These are phyloP conservation scores for Grosmannia clavigera DNA, from an alignment of 2,329 filamentous ascomycete genomes.

Conservation along the genomic window DNA sequence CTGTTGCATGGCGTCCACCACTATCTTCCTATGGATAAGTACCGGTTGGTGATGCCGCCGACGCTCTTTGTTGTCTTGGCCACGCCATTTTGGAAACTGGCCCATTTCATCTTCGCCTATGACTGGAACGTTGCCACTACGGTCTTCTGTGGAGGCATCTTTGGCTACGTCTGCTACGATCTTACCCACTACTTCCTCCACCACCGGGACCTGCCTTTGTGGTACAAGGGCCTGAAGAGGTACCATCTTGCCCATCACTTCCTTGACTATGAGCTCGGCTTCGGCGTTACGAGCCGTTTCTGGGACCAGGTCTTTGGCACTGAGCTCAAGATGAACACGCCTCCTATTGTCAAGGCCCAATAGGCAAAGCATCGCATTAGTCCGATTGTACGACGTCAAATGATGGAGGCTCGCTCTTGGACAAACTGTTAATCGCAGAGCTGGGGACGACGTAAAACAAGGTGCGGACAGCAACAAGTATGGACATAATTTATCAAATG, in stretches of 20 bases:
- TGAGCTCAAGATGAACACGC: constrained; percentile 40
- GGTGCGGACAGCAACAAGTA: background rate
- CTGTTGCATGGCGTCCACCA: constrained; percentile 94
- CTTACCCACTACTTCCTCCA: constrained; percentile 98
- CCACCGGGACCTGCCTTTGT: constrained; percentile 79
- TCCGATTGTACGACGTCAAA: background rate
- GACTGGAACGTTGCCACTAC: constrained; percentile 72
- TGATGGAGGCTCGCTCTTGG: background rate
- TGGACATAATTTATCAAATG: background rate
- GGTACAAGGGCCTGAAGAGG: constrained; percentile 90
- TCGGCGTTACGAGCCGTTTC: constrained; percentile 91
- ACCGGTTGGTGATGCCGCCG: constrained; percentile 94
- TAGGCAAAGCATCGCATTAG: constrained; percentile 7
- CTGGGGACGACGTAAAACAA: background rate
- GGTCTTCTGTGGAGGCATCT: constrained; percentile 80
- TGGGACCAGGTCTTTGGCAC: constrained; percentile 93
- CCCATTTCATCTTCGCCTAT: constrained; percentile 69
- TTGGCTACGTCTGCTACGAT: constrained; percentile 94
- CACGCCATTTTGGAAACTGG: constrained; percentile 82
- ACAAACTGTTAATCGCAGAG: background rate
- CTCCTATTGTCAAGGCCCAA: constrained; percentile 22
- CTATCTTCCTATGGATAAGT: constrained; percentile 98
- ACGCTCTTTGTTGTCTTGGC: constrained; percentile 75
- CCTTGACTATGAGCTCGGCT: constrained; percentile 93
- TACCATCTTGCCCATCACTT: constrained; percentile 97